phyloP scores from a whole-genome alignment of 164 flowering plant genomes.

The Protea cynaroides region DNA sequence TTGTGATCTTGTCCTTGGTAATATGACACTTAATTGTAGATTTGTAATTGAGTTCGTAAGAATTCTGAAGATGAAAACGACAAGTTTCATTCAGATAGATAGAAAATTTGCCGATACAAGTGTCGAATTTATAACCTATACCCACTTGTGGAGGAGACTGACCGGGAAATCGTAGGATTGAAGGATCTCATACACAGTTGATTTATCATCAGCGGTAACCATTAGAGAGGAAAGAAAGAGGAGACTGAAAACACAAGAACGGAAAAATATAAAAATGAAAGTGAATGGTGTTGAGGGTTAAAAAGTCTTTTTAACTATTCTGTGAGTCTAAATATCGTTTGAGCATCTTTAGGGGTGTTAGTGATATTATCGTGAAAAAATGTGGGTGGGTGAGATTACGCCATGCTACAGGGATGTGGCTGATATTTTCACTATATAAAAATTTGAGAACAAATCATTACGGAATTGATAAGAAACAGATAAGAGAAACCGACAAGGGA shows the following conservation, averaged over 20 bases:
- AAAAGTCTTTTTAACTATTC: too few relatives aligned
- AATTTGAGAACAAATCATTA: too few relatives aligned
- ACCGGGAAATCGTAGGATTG: slow-evolving; percentile 40
- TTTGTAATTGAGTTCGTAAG: slow-evolving; percentile 26
- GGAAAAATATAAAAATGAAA: too few relatives aligned
- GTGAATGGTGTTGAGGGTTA: too few relatives aligned
- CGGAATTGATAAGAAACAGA: too few relatives aligned
- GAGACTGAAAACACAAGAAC: not conserved
- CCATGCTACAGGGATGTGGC: too few relatives aligned
- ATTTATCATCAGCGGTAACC: not conserved
- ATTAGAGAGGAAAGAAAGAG: not conserved
- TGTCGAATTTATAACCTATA: slow-evolving; percentile 42
- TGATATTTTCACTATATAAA: too few relatives aligned
- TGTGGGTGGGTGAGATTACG: too few relatives aligned
- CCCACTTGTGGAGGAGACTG: slow-evolving; percentile 61
- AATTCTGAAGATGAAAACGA: slow-evolving; percentile 39
- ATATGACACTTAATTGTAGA: slow-evolving; percentile 31
- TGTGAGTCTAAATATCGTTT: too few relatives aligned
- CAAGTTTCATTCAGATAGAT: slow-evolving; percentile 39
- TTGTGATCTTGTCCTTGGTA: slow-evolving; percentile 26
- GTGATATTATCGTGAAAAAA: too few relatives aligned
- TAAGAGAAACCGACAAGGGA: too few relatives aligned
- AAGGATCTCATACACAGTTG: slow-evolving; percentile 33
- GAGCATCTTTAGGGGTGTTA: too few relatives aligned
- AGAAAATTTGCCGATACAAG: slow-evolving; percentile 43